Base-by-base conservation (phyloP, 1,284 basidiomycete genomes). In the Ustilago nuda region DNA sequence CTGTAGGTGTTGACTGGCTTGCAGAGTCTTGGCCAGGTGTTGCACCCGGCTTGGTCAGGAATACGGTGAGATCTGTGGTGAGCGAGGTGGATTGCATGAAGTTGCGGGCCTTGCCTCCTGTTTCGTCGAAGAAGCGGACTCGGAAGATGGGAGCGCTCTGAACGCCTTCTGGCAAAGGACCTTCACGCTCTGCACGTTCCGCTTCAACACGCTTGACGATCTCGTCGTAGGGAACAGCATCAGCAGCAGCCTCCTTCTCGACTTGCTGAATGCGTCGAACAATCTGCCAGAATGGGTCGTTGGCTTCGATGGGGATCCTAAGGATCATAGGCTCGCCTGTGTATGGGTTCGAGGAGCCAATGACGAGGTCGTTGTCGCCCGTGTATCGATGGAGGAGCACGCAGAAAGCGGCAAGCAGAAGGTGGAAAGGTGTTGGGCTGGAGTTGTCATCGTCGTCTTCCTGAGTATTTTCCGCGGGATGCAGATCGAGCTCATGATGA, bases 51-150 rank as follows among this genome's bases (percentile, higher is more conserved):
- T 80, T 81, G 53, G 82, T 87, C 58, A 89, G 85, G 83, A 88
- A 89, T 72, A 99, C 88, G 13, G 95, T 98, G 65, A 98, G 89
- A 87, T 99, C 97, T 32, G 95, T 94, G 9, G 93, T 94, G 57
- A 94, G 88, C 77, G 91, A 92, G 33, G 83, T 85, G 36, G 73
- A 82, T 59, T 85, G 82, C 79, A 84, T 61, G 33, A 85, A 84
- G 7, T 91, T 77, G 59, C 79, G 73, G 51, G 84, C 78, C 57
- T 81, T 89, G 54, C 90, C 87, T 73, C 93, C 92, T 3, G 92
- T 94, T 85, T 93, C 93, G 85, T 98, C 96, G 85, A 98, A 95
- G 89, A 98, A 98, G 32, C 95, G 91, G 53, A 98, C 95, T 46
- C 95, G 90, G 88, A 98, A 99, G 41, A 99, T 80, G n/a, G 87